Conservation (phyloP, 331 rosid species). For the Cydonia oblonga region DNA sequence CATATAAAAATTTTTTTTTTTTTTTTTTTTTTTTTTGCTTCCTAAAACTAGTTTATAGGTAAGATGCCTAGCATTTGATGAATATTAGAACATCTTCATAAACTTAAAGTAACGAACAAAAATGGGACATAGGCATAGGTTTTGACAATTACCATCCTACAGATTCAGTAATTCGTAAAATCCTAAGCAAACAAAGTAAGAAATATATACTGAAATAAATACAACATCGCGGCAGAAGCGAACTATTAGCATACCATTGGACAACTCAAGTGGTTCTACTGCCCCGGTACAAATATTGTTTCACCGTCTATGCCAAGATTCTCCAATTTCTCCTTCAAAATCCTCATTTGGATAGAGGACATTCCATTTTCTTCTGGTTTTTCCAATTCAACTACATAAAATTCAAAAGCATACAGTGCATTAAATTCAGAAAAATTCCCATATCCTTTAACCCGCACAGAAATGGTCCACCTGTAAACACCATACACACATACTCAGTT, state of each 20-base stretch:
- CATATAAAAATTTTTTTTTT: too few relatives aligned
- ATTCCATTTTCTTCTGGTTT: constrained; percentile 7
- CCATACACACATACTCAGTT: too few relatives aligned
- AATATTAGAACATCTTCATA: too few relatives aligned
- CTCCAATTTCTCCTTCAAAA: constrained; percentile 41
- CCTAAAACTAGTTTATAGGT: too few relatives aligned
- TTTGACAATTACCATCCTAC: neutral
- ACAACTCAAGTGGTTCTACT: constrained; percentile 46
- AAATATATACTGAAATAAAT: neutral
- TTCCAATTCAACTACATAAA: constrained; percentile 32
- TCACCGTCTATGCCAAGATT: constrained; percentile 43
- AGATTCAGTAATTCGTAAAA: neutral
- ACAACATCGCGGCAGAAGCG: neutral
- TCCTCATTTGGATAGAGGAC: neutral
- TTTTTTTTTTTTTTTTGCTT: too few relatives aligned
- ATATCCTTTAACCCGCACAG: neutral
- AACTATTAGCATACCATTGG: constrained; percentile 43
- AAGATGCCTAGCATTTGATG: too few relatives aligned
- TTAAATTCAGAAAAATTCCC: neutral
- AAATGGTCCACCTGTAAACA: neutral
- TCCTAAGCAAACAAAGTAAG: neutral
- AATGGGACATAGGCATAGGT: neutral
- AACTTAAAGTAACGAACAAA: neutral
- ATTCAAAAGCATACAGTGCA: neutral
- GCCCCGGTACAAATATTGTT: constrained; percentile 39